Percentiles rank a stretch among this genome's conserved stretches.
These are phyloP conservation scores for Talaromyces sp. DNA, from an alignment of 2,329 filamentous ascomycete species.

Conservation along the genomic window DNA sequence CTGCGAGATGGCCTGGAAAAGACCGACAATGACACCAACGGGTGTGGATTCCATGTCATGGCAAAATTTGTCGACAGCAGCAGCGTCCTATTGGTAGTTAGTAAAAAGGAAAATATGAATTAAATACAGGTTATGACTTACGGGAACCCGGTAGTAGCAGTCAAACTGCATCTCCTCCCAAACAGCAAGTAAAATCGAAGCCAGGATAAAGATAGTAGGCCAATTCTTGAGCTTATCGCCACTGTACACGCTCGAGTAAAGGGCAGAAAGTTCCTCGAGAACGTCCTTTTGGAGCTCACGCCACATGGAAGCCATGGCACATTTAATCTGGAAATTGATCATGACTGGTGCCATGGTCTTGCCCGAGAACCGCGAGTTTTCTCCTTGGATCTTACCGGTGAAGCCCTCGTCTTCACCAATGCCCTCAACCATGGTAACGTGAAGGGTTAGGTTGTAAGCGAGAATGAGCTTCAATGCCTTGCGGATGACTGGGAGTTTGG, in stretches of 20 bases:
- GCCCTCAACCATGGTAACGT: conserved; percentile 91
- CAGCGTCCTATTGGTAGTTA: conserved; percentile 53
- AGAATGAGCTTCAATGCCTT: conserved; percentile 93
- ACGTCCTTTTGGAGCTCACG: conserved; percentile 95
- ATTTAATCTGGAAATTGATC: conserved; percentile 99
- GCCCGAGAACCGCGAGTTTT: conserved; percentile 80
- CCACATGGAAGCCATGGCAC: conserved; percentile 96
- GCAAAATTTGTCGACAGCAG: conserved; percentile 89
- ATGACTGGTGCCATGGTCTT: conserved; percentile 92
- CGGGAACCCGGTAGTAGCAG: conserved; percentile 86
- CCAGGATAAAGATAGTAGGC: conserved; percentile 97
- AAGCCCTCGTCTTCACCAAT: conserved; percentile 73
- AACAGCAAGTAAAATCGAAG: conserved; percentile 84
- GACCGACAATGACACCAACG: conserved; percentile 90
- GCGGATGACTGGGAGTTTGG: conserved; percentile 82
- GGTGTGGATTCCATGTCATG: conserved; percentile 94
- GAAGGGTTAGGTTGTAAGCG: conserved; percentile 90
- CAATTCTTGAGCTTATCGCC: conserved; percentile 98
- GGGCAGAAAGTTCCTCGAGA: conserved; percentile 81
- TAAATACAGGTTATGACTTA: conserved; percentile 18
- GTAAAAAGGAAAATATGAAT: neutral
- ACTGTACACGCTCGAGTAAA: conserved; percentile 97
- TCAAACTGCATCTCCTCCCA: conserved; percentile 99
- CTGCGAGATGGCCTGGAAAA: conserved; percentile 97
- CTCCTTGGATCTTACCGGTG: conserved; percentile 79